These are phyloP conservation scores for Phytophthora sojae DNA, from an alignment of 352 stramenopile genomes.

Conservation along the genomic window DNA sequence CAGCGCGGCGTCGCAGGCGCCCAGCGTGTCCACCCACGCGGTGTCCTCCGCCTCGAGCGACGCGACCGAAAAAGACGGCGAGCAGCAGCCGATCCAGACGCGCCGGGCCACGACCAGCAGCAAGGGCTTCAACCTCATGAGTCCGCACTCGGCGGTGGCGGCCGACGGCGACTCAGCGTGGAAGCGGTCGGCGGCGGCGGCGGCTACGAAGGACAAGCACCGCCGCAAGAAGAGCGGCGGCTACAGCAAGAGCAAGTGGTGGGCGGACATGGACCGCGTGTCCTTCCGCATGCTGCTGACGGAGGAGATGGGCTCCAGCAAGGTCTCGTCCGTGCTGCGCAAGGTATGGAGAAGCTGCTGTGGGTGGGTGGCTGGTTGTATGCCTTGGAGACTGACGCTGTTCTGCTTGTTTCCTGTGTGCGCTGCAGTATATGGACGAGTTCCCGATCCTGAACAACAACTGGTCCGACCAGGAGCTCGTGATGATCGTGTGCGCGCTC, in stretches of 20 bases:
- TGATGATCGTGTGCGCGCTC: constrained; percentile 75
- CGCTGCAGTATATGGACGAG: constrained; percentile 66
- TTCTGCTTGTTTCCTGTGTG: neutral
- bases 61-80: constrained; percentile 5
- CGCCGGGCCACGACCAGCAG: constrained; percentile 24
- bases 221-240: constrained; percentile 4
- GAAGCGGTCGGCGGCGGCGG: neutral
- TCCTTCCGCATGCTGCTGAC: constrained; percentile 69
- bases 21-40: constrained; percentile 5
- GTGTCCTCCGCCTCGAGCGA: neutral
- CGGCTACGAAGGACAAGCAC: constrained; percentile 5
- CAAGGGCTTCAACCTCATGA: constrained; percentile 38
- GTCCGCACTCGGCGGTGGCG: neutral
- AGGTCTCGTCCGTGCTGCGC: constrained; percentile 65
- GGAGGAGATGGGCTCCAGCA: constrained; percentile 62
- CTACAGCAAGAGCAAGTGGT: constrained; percentile 44
- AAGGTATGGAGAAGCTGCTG: constrained; percentile 30
- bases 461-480: constrained; percentile 78
- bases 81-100: constrained; percentile 4
- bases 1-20: constrained; percentile 8
- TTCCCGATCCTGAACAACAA: constrained; percentile 67
- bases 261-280: constrained; percentile 64
- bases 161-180: neutral
- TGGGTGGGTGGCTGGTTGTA: constrained; percentile 5
- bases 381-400: too few relatives aligned